These are phyloP conservation scores for Ophiostoma sp. DNA, from an alignment of 2,329 filamentous ascomycete species.

Conservation along the genomic window DNA sequence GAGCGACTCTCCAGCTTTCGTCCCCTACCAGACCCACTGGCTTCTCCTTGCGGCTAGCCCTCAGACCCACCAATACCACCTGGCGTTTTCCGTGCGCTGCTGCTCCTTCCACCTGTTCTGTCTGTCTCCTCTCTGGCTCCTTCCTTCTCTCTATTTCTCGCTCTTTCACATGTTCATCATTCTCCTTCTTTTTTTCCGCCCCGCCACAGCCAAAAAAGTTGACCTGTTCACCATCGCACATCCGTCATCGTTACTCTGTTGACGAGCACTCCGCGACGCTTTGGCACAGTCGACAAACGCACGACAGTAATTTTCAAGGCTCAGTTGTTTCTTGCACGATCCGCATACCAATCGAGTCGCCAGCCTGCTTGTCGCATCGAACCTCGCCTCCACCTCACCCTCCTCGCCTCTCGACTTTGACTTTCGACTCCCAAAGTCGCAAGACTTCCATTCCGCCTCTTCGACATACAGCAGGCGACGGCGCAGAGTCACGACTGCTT, in stretches of 20 bases:
- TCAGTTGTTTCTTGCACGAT: not conserved
- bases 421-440: too few relatives aligned
- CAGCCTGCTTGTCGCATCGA: not conserved
- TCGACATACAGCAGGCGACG: too few relatives aligned
- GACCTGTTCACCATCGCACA: not conserved
- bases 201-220: not conserved
- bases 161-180: conserved; percentile 10
- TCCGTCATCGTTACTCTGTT: not conserved
- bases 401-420: not conserved
- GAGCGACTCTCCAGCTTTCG: not conserved
- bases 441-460: too few relatives aligned
- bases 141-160: not conserved
- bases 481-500: too few relatives aligned
- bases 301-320: not conserved
- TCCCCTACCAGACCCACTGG: not conserved
- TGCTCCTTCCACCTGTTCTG: not conserved
- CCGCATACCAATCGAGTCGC: not conserved
- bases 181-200: not conserved
- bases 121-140: not conserved
- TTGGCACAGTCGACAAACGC: not conserved
- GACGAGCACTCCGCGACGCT: not conserved
- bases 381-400: too few relatives aligned
- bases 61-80: not conserved
- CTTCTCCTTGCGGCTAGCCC: not conserved
- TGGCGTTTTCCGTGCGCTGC: not conserved